These are phyloP conservation scores for Microglena sp. DNA, from an alignment of 139 green algal species.

Conservation along the genomic window DNA sequence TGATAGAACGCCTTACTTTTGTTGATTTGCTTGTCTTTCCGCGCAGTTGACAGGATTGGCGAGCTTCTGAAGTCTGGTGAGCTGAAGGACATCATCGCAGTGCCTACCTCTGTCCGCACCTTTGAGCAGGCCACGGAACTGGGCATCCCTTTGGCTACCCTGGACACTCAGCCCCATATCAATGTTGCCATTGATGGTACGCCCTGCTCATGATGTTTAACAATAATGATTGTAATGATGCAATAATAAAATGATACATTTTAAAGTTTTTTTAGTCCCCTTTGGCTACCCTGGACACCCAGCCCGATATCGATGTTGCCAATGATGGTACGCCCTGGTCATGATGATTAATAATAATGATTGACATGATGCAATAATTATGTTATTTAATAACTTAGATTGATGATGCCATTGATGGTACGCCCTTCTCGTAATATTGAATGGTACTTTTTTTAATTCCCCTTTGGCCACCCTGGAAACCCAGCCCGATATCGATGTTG, in stretches of 20 bases:
- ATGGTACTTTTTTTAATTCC: too few relatives aligned
- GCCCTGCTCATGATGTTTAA: too few relatives aligned
- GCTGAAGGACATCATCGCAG: slow-evolving; percentile 91
- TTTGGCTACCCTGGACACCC: slow-evolving; percentile 87
- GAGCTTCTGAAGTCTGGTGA: slow-evolving; percentile 78
- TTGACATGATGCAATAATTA: too few relatives aligned
- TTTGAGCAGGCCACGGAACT: slow-evolving; percentile 77
- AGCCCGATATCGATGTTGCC: slow-evolving; percentile 90
- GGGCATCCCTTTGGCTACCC: slow-evolving; percentile 91
- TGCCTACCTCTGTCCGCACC: slow-evolving; percentile 88
- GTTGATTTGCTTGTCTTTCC: too few relatives aligned
- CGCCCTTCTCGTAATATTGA: too few relatives aligned
- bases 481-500: slow-evolving; percentile 89
- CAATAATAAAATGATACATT: too few relatives aligned
- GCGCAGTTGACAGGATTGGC: slow-evolving; percentile 92
- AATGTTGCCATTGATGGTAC: slow-evolving; percentile 96
- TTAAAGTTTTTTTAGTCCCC: too few relatives aligned
- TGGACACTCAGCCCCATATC: slow-evolving; percentile 90
- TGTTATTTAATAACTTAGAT: too few relatives aligned
- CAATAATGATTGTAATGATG: too few relatives aligned
- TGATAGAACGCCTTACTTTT: too few relatives aligned
- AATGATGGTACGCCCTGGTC: too few relatives aligned
- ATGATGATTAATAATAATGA: too few relatives aligned
- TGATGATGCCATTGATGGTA: slow-evolving; percentile 95
- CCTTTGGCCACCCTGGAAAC: slow-evolving; percentile 91